Percentiles rank a stretch among this genome's conserved stretches.
Evolutionary conservation across 352 stramenopile species (phyloP).

Genomic region (Phytophthora sp.): DNA sequence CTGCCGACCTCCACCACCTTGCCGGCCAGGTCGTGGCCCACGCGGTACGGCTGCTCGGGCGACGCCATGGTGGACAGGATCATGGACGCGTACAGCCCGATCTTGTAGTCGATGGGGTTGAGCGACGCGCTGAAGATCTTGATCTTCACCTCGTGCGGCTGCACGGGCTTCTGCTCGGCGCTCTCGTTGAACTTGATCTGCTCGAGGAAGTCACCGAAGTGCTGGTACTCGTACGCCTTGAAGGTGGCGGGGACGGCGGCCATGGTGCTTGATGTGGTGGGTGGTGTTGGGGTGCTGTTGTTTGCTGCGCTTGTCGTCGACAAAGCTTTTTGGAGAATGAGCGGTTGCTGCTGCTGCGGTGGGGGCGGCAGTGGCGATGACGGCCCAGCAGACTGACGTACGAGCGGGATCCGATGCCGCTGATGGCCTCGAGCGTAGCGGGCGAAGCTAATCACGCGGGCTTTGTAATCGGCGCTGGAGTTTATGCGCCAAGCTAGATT

Average conservation of each 20-base stretch:
- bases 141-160: slow-evolving; percentile 35
- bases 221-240: slow-evolving; percentile 41
- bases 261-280: slow-evolving; percentile 5
- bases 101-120: slow-evolving; percentile 34
- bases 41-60: slow-evolving; percentile 26
- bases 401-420: not conserved
- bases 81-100: slow-evolving; percentile 15
- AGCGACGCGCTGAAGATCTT: slow-evolving; percentile 35
- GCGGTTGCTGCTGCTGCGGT: too few species aligned
- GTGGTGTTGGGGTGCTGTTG: not conserved
- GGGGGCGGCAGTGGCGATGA: too few species aligned
- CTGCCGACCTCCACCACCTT: slow-evolving; percentile 37
- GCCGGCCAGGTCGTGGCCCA: slow-evolving; percentile 45
- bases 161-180: slow-evolving; percentile 19
- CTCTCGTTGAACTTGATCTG: slow-evolving; percentile 31
- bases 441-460: not conserved
- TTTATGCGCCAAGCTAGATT: not conserved
- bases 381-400: too few species aligned
- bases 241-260: slow-evolving; percentile 16
- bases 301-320: slow-evolving; percentile 12
- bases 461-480: not conserved
- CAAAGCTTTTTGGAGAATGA: slow-evolving; percentile 23
- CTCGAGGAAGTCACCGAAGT: slow-evolving; percentile 34
- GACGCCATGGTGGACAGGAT: slow-evolving; percentile 25
- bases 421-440: not conserved